These are phyloP conservation scores for Chrysanthemum lavandulifolium DNA, from an alignment of 129 eudicot species.

Conservation along the genomic window DNA sequence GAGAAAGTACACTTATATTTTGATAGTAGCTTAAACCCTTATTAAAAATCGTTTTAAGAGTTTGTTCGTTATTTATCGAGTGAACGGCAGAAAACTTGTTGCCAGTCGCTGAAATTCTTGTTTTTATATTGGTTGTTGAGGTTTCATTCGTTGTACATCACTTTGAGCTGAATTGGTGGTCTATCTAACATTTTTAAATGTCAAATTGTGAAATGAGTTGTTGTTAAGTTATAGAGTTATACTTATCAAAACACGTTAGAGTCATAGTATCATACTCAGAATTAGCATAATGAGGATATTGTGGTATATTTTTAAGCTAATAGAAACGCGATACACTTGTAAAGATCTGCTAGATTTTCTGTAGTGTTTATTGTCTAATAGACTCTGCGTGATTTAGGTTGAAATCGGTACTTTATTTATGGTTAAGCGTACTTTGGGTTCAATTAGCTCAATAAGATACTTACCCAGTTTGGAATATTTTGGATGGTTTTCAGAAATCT, in stretches of 20 bases:
- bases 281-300: background rate
- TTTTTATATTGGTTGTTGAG: no score
- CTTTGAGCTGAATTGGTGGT: no score
- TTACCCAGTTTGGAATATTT: background rate
- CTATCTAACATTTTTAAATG: no score
- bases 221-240: background rate
- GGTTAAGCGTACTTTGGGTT: background rate
- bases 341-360: constrained; percentile 7
- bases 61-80: no score
- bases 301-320: background rate
- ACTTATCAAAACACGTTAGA: background rate
- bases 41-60: no score
- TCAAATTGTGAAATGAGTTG: no score
- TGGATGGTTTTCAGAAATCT: constrained; percentile 24
- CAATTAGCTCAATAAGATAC: background rate
- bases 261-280: background rate
- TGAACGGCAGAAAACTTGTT: no score
- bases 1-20: no score
- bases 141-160: no score
- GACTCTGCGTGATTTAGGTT: background rate
- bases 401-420: background rate
- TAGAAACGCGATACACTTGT: background rate
- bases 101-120: no score
- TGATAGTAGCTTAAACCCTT: no score
- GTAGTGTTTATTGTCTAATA: background rate